Conservation (phyloP, 2,329 filamentous ascomycete genomes). For the Tetracladium maxilliforme region DNA sequence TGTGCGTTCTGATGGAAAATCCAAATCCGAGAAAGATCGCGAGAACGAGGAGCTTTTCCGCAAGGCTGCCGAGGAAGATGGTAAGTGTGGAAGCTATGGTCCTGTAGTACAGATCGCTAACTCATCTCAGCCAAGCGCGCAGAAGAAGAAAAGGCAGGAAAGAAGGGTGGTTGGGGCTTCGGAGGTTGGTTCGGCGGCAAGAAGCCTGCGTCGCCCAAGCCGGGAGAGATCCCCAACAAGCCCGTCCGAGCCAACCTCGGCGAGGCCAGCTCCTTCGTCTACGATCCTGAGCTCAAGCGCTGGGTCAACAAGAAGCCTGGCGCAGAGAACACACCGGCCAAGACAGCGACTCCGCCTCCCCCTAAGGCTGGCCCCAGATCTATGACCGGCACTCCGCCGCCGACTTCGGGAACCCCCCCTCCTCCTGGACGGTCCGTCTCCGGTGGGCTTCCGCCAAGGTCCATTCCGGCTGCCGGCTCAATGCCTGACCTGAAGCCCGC, state of each 20-base stretch:
- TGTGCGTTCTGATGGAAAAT: slow-evolving; percentile 39
- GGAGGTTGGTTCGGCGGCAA: slow-evolving; percentile 72
- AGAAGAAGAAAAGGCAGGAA: slow-evolving; percentile 30
- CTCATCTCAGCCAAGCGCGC: slow-evolving; percentile 46
- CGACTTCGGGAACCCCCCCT: slow-evolving; percentile 14
- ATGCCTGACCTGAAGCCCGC: not conserved
- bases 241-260: slow-evolving; percentile 89
- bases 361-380: slow-evolving; percentile 48
- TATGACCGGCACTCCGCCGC: slow-evolving; percentile 34
- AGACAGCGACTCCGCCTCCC: slow-evolving; percentile 63
- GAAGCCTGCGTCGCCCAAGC: slow-evolving; percentile 27
- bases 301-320: slow-evolving; percentile 96
- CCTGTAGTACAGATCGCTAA: no score
- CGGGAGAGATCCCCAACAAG: slow-evolving; percentile 28
- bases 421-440: slow-evolving; percentile 5
- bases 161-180: slow-evolving; percentile 66
- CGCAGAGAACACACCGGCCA: slow-evolving; percentile 36
- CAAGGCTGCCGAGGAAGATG: slow-evolving; percentile 66
- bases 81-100: no score
- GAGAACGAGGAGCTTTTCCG: slow-evolving; percentile 78
- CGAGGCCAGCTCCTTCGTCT: slow-evolving; percentile 85
- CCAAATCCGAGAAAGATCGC: slow-evolving; percentile 53
- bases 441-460: slow-evolving; percentile 2
- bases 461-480: slow-evolving; percentile 4
- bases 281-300: slow-evolving; percentile 89